These are phyloP conservation scores for Pythium periplocum DNA, from an alignment of 352 stramenopile species.

Conservation along the genomic window DNA sequence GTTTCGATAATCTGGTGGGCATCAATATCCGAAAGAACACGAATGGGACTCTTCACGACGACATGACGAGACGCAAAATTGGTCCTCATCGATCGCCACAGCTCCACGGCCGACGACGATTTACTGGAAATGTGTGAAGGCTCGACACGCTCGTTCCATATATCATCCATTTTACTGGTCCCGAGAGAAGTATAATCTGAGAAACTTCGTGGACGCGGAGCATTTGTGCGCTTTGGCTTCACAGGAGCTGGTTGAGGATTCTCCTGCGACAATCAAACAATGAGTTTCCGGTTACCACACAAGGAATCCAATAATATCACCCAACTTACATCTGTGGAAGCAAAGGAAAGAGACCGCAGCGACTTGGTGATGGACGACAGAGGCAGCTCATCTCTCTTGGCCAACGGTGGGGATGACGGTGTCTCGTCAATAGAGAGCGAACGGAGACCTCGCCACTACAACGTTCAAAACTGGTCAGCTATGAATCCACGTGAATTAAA, in stretches of 20 bases:
- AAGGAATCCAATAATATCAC: too few relatives aligned
- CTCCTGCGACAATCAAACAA: too few relatives aligned
- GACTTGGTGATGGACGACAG: constrained; percentile 34
- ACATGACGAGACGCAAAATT: constrained; percentile 62
- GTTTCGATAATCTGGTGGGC: constrained; percentile 42
- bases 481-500: background rate
- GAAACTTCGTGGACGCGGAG: constrained; percentile 43
- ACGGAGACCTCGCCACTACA: constrained; percentile 27
- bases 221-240: background rate
- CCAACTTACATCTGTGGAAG: constrained; percentile 7
- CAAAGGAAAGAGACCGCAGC: constrained; percentile 41
- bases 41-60: constrained; percentile 37
- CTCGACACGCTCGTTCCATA: constrained; percentile 17
- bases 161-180: constrained; percentile 17
- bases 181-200: constrained; percentile 59
- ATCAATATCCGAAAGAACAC: constrained; percentile 27
- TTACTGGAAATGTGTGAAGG: too few relatives aligned
- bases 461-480: background rate
- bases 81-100: constrained; percentile 55
- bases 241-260: too few relatives aligned
- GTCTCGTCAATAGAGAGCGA: constrained; percentile 35
- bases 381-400: constrained; percentile 28
- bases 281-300: too few relatives aligned
- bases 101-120: constrained; percentile 13
- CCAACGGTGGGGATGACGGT: constrained; percentile 9